phyloP scores from a whole-genome alignment of 2,329 filamentous ascomycete species.

The Westerdykella sp. region DNA sequence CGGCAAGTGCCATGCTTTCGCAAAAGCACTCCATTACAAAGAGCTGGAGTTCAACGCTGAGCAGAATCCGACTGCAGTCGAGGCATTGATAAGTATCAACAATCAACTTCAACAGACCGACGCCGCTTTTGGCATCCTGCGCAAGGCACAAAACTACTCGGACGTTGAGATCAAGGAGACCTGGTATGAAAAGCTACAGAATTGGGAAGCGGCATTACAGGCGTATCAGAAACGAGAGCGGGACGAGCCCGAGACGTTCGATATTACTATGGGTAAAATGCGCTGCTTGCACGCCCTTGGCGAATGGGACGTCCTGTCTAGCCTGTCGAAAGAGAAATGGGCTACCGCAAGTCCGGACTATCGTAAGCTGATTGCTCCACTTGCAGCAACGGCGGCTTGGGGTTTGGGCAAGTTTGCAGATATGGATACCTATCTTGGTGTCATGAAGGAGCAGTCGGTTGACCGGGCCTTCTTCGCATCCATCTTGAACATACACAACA shows the following conservation, averaged over 20 bases:
- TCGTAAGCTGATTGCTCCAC: slow-evolving; percentile 81
- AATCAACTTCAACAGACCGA: slow-evolving; percentile 98
- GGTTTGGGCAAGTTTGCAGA: slow-evolving; percentile 93
- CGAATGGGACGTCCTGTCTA: slow-evolving; percentile 92
- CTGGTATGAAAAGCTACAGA: slow-evolving; percentile 97
- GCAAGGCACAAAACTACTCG: slow-evolving; percentile 90
- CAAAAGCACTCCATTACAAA: slow-evolving; percentile 97
- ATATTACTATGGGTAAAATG: slow-evolving; percentile 99
- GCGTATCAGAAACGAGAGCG: slow-evolving; percentile 88
- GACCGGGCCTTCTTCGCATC: slow-evolving; percentile 97
- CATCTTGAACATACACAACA: slow-evolving; percentile 88
- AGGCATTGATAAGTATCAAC: slow-evolving; percentile 98
- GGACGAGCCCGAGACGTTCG: slow-evolving; percentile 65
- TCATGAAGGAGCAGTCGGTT: slow-evolving; percentile 89
- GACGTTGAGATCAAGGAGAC: slow-evolving; percentile 96
- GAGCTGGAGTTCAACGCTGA: slow-evolving; percentile 97
- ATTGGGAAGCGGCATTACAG: slow-evolving; percentile 93
- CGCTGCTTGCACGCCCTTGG: slow-evolving; percentile 92
- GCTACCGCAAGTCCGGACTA: slow-evolving; percentile 81
- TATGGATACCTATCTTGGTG: slow-evolving; percentile 94
- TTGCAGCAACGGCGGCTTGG: slow-evolving; percentile 95
- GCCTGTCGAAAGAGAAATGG: slow-evolving; percentile 89
- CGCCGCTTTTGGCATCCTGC: slow-evolving; percentile 93
- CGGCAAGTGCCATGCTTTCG: slow-evolving; percentile 93
- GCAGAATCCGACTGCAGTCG: slow-evolving; percentile 89